Evolutionary conservation across 805 yeast species (phyloP).

Genomic region (Peterozyma toletana): DNA sequence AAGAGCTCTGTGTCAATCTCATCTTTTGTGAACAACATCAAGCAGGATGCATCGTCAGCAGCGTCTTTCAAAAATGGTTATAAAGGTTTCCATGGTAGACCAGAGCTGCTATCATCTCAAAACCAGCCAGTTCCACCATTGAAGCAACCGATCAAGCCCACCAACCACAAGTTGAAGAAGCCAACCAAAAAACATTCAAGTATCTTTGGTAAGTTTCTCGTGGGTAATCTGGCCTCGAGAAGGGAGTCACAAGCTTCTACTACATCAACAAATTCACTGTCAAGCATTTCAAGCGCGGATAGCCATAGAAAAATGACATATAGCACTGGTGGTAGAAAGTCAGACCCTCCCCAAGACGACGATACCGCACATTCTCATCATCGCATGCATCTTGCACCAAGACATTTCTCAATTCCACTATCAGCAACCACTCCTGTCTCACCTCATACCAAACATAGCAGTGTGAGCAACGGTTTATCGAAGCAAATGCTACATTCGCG

Average conservation of each 20-base stretch:
- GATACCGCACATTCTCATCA: neutral
- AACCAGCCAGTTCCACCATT: slow-evolving; percentile 35
- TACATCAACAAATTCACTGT: neutral
- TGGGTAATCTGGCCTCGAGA: neutral
- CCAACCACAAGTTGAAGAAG: slow-evolving; percentile 22
- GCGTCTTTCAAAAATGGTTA: slow-evolving; percentile 14
- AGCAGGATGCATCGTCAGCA: too few relatives aligned
- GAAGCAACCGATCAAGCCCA: slow-evolving; percentile 41
- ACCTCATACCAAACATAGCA: neutral
- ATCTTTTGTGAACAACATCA: too few relatives aligned
- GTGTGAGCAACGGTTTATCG: neutral
- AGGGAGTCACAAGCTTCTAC: slow-evolving; percentile 4
- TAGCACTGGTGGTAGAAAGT: neutral
- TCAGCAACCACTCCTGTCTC: neutral
- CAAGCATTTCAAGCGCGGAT: neutral
- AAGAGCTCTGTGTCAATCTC: too few relatives aligned
- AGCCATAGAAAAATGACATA: too few relatives aligned
- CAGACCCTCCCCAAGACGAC: neutral
- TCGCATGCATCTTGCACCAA: neutral
- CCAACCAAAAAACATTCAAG: slow-evolving; percentile 23
- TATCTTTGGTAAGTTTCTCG: slow-evolving; percentile 17
- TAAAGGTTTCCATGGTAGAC: slow-evolving; percentile 32
- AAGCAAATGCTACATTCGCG: neutral
- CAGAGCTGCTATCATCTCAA: slow-evolving; percentile 11
- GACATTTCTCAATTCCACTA: neutral